Percentiles rank a stretch among this genome's conserved stretches.
These are phyloP conservation scores for Niveomyces coronatus DNA, from an alignment of 2,329 filamentous ascomycete genomes.

Conservation along the genomic window DNA sequence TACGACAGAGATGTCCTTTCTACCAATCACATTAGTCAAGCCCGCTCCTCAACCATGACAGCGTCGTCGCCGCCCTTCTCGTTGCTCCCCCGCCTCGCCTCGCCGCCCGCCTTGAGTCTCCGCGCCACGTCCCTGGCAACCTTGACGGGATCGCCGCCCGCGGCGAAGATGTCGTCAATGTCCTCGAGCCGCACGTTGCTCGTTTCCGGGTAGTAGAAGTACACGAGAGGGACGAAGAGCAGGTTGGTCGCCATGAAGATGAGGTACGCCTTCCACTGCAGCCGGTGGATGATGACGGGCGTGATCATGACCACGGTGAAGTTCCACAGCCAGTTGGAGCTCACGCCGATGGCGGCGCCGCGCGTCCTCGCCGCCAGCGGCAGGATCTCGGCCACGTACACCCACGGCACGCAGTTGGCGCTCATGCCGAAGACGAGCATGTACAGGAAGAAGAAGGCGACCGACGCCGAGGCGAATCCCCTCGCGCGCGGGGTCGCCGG, in stretches of 20 bases:
- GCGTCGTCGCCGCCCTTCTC: no score
- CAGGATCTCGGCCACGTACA: conserved; percentile 27
- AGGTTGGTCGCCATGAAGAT: conserved; percentile 42
- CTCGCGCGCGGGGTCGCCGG: conserved; percentile 1
- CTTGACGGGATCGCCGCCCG: conserved; percentile 12
- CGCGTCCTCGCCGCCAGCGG: conserved; percentile 22
- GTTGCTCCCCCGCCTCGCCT: background rate
- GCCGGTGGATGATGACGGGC: conserved; percentile 33
- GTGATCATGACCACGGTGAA: conserved; percentile 39
- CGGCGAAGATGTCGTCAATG: conserved; percentile 36
- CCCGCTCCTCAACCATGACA: no score
- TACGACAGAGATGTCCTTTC: no score
- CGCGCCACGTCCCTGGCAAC: conserved; percentile 7
- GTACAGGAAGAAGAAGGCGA: conserved; percentile 27
- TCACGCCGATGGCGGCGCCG: conserved; percentile 23
- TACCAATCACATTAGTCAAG: no score
- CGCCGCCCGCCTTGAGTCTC: background rate
- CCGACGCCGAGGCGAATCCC: conserved; percentile 17
- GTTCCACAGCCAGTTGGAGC: conserved; percentile 27
- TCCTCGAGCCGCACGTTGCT: conserved; percentile 38
- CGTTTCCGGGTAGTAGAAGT: conserved; percentile 43
- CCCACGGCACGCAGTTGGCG: conserved; percentile 26
- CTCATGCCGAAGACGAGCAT: conserved; percentile 13
- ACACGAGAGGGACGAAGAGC: conserved; percentile 30
- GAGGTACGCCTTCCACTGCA: conserved; percentile 41